Percentiles rank a stretch among this genome's conserved stretches.
Evolutionary conservation across 306 rosid species (phyloP).

Genomic region (Prunus kanzakura): DNA sequence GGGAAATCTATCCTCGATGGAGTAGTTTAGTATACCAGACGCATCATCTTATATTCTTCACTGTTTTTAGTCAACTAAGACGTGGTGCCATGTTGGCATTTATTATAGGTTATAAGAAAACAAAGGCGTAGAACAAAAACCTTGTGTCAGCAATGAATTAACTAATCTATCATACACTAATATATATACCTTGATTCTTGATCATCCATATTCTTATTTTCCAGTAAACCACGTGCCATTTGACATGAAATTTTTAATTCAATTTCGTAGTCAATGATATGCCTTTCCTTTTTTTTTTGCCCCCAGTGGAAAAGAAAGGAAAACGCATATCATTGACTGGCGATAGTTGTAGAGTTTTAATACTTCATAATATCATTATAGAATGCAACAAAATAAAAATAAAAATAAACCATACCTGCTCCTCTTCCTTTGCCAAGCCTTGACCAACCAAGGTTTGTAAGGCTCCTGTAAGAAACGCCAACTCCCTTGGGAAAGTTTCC

Average conservation of each 20-base stretch:
- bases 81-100: too few relatives aligned
- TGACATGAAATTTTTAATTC: background rate
- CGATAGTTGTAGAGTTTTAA: background rate
- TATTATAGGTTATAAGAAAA: too few relatives aligned
- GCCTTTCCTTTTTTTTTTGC: background rate
- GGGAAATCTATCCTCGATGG: background rate
- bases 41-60: background rate
- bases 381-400: background rate
- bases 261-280: background rate
- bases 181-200: background rate
- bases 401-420: constrained; percentile 51
- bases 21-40: background rate
- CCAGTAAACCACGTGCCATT: background rate
- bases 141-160: too few relatives aligned
- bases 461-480: constrained; percentile 68
- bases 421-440: constrained; percentile 90
- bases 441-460: constrained; percentile 61
- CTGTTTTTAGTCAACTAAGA: background rate
- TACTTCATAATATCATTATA: background rate
- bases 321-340: background rate
- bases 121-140: too few relatives aligned
- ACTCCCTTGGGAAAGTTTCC: constrained; percentile 62
- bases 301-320: background rate
- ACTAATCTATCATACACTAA: background rate
- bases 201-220: background rate